Evolutionary conservation across 2,329 filamentous ascomycete species (phyloP).

Genomic region (Xylaria multiplex): DNA sequence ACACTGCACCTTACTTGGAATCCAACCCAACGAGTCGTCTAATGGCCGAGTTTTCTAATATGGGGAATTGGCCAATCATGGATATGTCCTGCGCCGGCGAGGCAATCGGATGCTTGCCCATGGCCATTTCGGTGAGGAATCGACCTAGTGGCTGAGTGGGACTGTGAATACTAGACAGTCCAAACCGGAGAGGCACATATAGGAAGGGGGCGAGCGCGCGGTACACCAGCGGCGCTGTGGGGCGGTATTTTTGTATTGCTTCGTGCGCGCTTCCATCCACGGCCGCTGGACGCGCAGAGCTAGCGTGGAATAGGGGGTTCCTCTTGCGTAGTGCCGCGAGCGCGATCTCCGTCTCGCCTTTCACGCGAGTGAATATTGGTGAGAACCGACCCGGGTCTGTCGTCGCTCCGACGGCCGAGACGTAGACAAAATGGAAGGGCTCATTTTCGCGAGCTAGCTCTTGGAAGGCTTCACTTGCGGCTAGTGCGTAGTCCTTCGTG

Average conservation of each 20-base stretch:
- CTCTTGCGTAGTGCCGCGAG: constrained; percentile 63
- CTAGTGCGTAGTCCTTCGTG: constrained; percentile 72
- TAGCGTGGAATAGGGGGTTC: constrained; percentile 61
- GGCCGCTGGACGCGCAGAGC: constrained; percentile 66
- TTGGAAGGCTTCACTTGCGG: constrained; percentile 54
- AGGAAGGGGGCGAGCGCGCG: constrained; percentile 39
- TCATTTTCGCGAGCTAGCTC: constrained; percentile 53
- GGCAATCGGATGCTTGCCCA: constrained; percentile 51
- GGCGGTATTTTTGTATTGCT: constrained; percentile 56
- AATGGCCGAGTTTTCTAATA: constrained; percentile 47
- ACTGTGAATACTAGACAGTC: constrained; percentile 45
- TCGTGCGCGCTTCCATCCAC: constrained; percentile 63
- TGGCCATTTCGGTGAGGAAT: constrained; percentile 58
- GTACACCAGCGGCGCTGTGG: constrained; percentile 43
- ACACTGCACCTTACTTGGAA: constrained; percentile 21
- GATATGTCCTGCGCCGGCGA: constrained; percentile 42
- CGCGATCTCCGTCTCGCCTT: constrained; percentile 71
- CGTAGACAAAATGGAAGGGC: constrained; percentile 75
- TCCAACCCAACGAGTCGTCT: constrained; percentile 41
- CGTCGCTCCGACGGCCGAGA: constrained; percentile 71
- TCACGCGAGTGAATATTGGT: constrained; percentile 68
- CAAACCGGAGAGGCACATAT: constrained; percentile 41
- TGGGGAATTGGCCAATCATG: constrained; percentile 46
- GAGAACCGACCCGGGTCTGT: constrained; percentile 65
- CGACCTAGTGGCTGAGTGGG: constrained; percentile 58